Conservation (phyloP, 176 grass and related monocot genomes). For the Poa pratensis region DNA sequence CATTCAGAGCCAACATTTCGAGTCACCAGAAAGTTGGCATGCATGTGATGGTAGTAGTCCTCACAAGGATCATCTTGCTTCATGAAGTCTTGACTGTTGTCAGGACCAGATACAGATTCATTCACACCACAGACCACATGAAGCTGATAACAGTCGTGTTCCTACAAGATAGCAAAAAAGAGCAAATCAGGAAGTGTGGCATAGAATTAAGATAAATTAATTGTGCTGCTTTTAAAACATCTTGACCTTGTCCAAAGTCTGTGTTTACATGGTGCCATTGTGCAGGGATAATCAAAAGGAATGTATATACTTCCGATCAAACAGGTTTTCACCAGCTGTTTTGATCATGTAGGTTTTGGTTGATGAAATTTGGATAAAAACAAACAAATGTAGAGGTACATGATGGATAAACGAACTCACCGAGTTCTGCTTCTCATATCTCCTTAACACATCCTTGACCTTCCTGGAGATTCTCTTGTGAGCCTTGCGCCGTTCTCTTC, state of each 20-base stretch:
- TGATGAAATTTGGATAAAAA: neutral
- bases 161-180: neutral
- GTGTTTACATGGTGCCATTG: neutral
- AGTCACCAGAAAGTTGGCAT: slow-evolving; percentile 28
- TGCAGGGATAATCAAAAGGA: too few relatives aligned
- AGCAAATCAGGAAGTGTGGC: neutral
- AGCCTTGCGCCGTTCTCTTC: neutral
- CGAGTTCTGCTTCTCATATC: neutral
- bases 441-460: neutral
- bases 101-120: neutral
- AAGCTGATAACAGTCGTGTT: neutral
- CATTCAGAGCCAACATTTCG: neutral
- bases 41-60: neutral
- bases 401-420: neutral
- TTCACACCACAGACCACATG: neutral
- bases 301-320: too few relatives aligned
- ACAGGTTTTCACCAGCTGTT: too few relatives aligned
- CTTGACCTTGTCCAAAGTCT: neutral
- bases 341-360: neutral
- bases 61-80: neutral
- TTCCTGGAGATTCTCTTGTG: slow-evolving; percentile 2
- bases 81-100: neutral
- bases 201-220: too few relatives aligned
- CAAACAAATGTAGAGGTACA: neutral
- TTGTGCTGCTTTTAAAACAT: too few relatives aligned